Percentiles rank a stretch among this genome's conserved stretches.
These are phyloP conservation scores for Pyrenula aspistea DNA, from an alignment of 495 filamentous ascomycete genomes.

Conservation along the genomic window DNA sequence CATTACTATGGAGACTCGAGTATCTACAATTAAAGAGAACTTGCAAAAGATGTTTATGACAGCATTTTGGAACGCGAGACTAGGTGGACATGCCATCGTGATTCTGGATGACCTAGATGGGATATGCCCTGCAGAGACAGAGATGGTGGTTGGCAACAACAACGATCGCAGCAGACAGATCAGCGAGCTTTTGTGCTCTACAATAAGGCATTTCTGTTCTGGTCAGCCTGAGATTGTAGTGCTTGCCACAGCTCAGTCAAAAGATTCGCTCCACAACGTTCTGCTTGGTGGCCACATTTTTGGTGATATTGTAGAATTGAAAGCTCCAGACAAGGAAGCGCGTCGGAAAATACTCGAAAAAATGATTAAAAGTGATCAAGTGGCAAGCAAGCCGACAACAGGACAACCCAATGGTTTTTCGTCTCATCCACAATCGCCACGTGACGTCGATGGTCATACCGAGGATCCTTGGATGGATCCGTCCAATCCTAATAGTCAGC, in stretches of 20 bases:
- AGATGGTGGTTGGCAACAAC: conserved; percentile 81
- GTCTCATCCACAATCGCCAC: conserved; percentile 23
- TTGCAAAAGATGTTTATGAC: conserved; percentile 71
- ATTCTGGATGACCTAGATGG: conserved; percentile 89
- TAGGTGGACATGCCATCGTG: conserved; percentile 70
- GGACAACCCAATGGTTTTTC: conserved; percentile 21
- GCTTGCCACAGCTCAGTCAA: conserved; percentile 82
- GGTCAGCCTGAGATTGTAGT: conserved; percentile 69
- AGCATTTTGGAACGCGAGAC: conserved; percentile 77
- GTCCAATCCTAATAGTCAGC: conserved; percentile 31
- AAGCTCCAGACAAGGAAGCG: conserved; percentile 87
- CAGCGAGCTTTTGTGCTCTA: conserved; percentile 75
- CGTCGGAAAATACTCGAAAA: conserved; percentile 70
- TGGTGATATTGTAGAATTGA: conserved; percentile 70
- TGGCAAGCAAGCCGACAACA: conserved; percentile 27
- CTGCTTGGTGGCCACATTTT: conserved; percentile 71
- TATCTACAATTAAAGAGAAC: conserved; percentile 83
- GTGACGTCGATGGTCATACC: conserved; percentile 28
- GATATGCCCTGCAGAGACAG: conserved; percentile 82
- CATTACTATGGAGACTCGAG: conserved; percentile 75
- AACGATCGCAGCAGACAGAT: conserved; percentile 85
- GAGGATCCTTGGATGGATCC: conserved; percentile 65
- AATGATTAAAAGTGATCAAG: conserved; percentile 4
- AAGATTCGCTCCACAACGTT: conserved; percentile 74
- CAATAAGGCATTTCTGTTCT: conserved; percentile 69